Conservation (phyloP, 129 eudicot genomes). For the Centaurea solstitialis region DNA sequence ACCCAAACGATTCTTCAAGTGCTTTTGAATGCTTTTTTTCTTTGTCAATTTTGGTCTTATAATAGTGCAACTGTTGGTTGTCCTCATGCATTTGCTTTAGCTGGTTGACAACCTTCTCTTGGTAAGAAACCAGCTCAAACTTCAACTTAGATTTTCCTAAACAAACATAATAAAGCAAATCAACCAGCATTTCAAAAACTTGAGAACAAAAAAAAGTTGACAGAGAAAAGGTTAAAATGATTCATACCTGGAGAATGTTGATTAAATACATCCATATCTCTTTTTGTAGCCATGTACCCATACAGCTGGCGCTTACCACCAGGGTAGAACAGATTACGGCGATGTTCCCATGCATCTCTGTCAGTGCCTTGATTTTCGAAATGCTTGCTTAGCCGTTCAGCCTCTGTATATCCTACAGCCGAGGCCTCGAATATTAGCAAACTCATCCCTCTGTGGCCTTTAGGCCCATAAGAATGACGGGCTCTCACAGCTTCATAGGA, state of each 20-base stretch:
- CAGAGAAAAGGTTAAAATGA: not conserved
- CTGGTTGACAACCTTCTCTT: constrained; percentile 55
- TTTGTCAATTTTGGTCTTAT: constrained; percentile 49
- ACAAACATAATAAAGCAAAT: constrained; percentile 13
- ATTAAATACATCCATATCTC: constrained; percentile 63
- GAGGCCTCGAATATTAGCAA: constrained; percentile 71
- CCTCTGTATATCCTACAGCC: constrained; percentile 76
- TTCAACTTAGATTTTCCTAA: constrained; percentile 62
- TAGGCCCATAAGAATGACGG: constrained; percentile 82
- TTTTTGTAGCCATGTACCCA: constrained; percentile 75
- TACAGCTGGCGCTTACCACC: constrained; percentile 75
- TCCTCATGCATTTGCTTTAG: constrained; percentile 82
- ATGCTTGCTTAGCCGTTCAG: constrained; percentile 71
- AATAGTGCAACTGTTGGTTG: constrained; percentile 58
- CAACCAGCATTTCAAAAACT: not conserved
- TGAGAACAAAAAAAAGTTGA: not conserved
- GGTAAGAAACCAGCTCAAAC: constrained; percentile 62
- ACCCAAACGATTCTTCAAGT: constrained; percentile 55
- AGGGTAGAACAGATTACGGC: constrained; percentile 34
- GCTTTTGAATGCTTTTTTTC: constrained; percentile 58
- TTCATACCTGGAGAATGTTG: constrained; percentile 60
- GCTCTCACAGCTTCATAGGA: constrained; percentile 58
- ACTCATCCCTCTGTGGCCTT: constrained; percentile 88
- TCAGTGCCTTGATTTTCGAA: constrained; percentile 54
- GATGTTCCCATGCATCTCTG: constrained; percentile 62